Evolutionary conservation across 345 rosid species (phyloP), one percentile per base, ranked within the genome.

Genomic region (Acer campestre): DNA sequence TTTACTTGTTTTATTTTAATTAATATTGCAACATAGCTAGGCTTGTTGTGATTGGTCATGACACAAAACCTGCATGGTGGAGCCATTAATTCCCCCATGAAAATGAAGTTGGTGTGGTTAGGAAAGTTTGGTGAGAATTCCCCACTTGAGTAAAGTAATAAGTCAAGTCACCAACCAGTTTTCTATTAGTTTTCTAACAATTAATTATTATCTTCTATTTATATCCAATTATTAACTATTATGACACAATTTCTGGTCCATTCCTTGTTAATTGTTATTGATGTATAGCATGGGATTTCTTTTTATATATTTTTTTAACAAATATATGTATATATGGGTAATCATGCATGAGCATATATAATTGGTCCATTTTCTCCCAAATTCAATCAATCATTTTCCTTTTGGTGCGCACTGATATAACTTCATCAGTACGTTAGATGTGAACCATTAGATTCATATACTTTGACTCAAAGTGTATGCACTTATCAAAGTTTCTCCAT

Each of bases 101-200:
- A 46, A 53, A 40, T 72, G 40, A 14, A 74, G 59, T 42, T 68
- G 63, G 63, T 59, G 55, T 68, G 22, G 71, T 49, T 75, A 49
- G 77, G 77, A 64, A 22, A 35, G 71, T 66, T 75, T 65, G 71
- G 78, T 65, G 23, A 66, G 51, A 64, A 51, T 75, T 75, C 23
- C 38, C 71, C 48, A 23, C 71, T 48, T 51, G 46, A 20, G 48
- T 6, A 65, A 25, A 16, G 49, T 35, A 14, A 53, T 10, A 23
- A 4, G 14, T 38, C 8, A 18, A 16, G 5, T 20, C 55, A 73
- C 20, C 76, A 71, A 71, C 64, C 49, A 31, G 17, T 18, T 56
- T 58, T n/a, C 49, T 38, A 8, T 17, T 35, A 20, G 0, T 4
- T 31, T 53, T 53, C 17, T 66, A 16, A 11, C 7, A 17, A 18